Evolutionary conservation across 768 basidiomycete genomes (phyloP).

Genomic region (Trametes sanguinea): DNA sequence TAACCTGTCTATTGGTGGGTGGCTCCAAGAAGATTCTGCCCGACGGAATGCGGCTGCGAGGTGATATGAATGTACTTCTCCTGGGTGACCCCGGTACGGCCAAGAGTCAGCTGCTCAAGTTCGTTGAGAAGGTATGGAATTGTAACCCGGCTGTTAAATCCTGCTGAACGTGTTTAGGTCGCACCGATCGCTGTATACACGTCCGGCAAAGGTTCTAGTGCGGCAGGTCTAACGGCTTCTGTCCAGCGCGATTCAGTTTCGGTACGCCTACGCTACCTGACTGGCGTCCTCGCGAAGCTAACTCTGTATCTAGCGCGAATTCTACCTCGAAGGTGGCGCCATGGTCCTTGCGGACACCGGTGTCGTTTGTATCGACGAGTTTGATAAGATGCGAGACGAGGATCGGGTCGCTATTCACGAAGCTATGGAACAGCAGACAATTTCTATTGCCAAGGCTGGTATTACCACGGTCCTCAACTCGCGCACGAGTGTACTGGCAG

Average conservation of each 20-base stretch:
- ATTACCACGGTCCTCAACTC: slow-evolving; percentile 98
- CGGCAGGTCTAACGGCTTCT: slow-evolving; percentile 96
- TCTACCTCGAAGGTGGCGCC: slow-evolving; percentile 98
- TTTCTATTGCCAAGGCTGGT: slow-evolving; percentile 98
- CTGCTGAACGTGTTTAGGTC: slow-evolving; percentile 50
- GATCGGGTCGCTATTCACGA: slow-evolving; percentile 99
- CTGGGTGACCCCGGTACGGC: slow-evolving; percentile 99
- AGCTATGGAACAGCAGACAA: slow-evolving; percentile 99
- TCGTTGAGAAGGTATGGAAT: slow-evolving; percentile 83
- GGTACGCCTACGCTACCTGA: slow-evolving; percentile 47
- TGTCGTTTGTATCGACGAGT: slow-evolving; percentile 99
- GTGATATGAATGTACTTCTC: slow-evolving; percentile 96
- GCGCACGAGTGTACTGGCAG: slow-evolving; percentile 92
- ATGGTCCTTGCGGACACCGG: slow-evolving; percentile 99
- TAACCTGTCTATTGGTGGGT: slow-evolving; percentile 93
- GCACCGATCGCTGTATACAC: slow-evolving; percentile 99
- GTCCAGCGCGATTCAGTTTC: slow-evolving; percentile 93
- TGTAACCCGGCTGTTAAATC: no score
- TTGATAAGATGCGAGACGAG: slow-evolving; percentile 99
- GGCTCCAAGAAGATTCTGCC: slow-evolving; percentile 97
- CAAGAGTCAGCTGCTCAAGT: slow-evolving; percentile 96
- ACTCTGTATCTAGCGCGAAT: slow-evolving; percentile 71
- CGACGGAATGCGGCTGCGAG: slow-evolving; percentile 94
- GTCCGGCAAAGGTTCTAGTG: slow-evolving; percentile 97
- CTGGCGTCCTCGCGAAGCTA: not conserved